Conservation (phyloP, 495 filamentous ascomycete species). For the Ascobolus immersus region DNA sequence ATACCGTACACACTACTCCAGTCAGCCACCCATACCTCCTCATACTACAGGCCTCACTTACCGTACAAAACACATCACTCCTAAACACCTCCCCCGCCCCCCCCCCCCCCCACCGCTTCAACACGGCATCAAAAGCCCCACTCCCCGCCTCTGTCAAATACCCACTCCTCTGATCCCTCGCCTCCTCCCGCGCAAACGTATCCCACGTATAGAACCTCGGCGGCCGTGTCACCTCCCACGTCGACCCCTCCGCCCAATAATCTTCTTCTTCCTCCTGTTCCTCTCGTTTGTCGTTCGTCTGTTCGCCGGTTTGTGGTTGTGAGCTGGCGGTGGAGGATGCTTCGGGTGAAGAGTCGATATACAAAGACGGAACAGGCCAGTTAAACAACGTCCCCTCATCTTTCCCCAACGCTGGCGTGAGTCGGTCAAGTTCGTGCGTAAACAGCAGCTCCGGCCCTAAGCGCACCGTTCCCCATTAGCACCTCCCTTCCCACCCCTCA, state of each 20-base stretch:
- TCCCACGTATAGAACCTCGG: constrained; percentile 47
- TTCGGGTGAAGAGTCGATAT: too few species aligned
- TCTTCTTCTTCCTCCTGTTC: too few species aligned
- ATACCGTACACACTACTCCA: constrained; percentile 33
- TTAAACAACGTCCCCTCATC: too few species aligned
- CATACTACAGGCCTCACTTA: constrained; percentile 1
- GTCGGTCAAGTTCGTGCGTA: too few species aligned
- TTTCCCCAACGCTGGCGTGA: too few species aligned
- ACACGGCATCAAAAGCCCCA: constrained; percentile 40
- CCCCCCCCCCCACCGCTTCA: constrained; percentile 17
- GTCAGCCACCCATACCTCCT: constrained; percentile 11
- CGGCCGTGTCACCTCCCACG: constrained; percentile 10
- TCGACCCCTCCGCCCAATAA: constrained; percentile 26
- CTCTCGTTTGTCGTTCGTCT: too few species aligned
- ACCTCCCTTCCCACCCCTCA: too few species aligned
- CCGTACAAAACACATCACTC: constrained; percentile 12
- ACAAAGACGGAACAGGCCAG: too few species aligned
- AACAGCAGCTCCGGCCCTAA: too few species aligned
- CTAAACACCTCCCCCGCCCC: constrained; percentile 8
- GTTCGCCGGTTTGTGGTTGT: too few species aligned
- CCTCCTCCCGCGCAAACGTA: constrained; percentile 26
- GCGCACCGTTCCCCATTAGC: too few species aligned
- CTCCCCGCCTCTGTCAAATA: constrained; percentile 62
- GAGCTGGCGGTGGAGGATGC: too few species aligned
- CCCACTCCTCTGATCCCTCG: constrained; percentile 23